Base-by-base conservation (phyloP, 108 stramenopile genomes). In the Skeletonema menzelii region DNA sequence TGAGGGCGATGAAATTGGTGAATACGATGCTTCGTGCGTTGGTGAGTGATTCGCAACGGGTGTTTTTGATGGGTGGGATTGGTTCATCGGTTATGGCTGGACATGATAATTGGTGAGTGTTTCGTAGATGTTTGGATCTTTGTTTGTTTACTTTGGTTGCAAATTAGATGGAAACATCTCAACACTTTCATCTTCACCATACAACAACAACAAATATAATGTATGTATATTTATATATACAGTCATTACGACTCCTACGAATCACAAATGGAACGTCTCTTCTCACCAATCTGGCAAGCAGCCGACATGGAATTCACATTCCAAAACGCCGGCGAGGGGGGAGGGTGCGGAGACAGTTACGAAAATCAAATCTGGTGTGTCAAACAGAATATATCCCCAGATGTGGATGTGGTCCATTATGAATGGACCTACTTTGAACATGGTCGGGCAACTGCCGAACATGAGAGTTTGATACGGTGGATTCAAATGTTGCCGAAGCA, bases 361-460 rank as follows among this genome's bases (percentile, higher is more conserved):
- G 35, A 84, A 46, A 84, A 84, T 34, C 83, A 84, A 59, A 42
- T 77, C 1, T 84, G 55, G 37, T 84, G 83, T 56, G 47, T 84
- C n/a, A 81, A 81, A 14, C 79, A 80, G 59, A 84, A 76, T 17
- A 62, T 77, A 12, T 76, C 76, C 0, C 83, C 75, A 0, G 27
- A 81, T 58, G 60, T 72, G 1, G 83, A 84, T 35, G 76, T 84
- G 17, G 56, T 75, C 0, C 83, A 84, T 56, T 84, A 84, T 27
- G 72, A 65, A 32, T 84, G 83, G 83, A 81, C 83, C 8, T 84
- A 84, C 53, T 84, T 84, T 76, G 83, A 84, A 65, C 65, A 59
- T 22, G 72, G 71, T 15, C 35, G 58, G 2, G 71, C 70, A 8
- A 37, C 37, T 14, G 19, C 10, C 1, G 27, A 71, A 12, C 83